Percentiles rank a stretch among this genome's conserved stretches.
These are phyloP conservation scores for Usnea hakonensis DNA, from an alignment of 495 filamentous ascomycete species.

Conservation along the genomic window DNA sequence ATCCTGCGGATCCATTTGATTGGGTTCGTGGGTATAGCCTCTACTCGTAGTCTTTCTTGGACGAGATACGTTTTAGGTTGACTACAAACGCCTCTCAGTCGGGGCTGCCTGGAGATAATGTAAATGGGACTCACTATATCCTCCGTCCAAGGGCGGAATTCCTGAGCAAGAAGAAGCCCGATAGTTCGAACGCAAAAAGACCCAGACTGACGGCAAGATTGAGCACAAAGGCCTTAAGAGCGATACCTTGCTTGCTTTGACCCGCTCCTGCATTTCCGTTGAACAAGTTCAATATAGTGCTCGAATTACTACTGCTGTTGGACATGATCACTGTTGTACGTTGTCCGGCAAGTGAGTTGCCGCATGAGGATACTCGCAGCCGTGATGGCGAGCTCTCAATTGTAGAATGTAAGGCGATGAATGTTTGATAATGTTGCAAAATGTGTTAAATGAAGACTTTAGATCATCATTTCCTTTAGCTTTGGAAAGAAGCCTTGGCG, in stretches of 20 bases:
- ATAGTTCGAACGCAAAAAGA: slow-evolving; percentile 19
- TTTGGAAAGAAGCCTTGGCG: no score
- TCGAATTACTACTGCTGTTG: slow-evolving; percentile 11
- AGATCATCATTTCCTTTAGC: no score
- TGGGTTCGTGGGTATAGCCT: slow-evolving; percentile 20
- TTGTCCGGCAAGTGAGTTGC: neutral
- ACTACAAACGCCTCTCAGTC: slow-evolving; percentile 9
- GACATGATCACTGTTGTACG: slow-evolving; percentile 9
- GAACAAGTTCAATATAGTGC: slow-evolving; percentile 12
- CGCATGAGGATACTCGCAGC: neutral
- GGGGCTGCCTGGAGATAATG: neutral
- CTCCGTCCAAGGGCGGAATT: slow-evolving; percentile 23
- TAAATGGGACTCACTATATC: slow-evolving; percentile 17
- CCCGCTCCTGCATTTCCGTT: slow-evolving; percentile 17
- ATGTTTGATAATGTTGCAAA: no score
- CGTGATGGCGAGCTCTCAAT: neutral
- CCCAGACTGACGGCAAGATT: slow-evolving; percentile 23
- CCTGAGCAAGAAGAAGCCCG: slow-evolving; percentile 25
- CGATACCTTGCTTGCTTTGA: slow-evolving; percentile 18
- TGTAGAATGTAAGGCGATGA: no score
- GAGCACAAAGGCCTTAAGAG: slow-evolving; percentile 23
- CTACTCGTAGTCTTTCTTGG: slow-evolving; percentile 22
- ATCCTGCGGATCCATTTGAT: slow-evolving; percentile 23
- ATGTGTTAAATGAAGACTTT: no score
- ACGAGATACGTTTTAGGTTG: slow-evolving; percentile 27